Evolutionary conservation across 371 early-diverging fungal species (phyloP), one percentile per base, ranked within the genome.

Genomic region (Batkoa obscura): DNA sequence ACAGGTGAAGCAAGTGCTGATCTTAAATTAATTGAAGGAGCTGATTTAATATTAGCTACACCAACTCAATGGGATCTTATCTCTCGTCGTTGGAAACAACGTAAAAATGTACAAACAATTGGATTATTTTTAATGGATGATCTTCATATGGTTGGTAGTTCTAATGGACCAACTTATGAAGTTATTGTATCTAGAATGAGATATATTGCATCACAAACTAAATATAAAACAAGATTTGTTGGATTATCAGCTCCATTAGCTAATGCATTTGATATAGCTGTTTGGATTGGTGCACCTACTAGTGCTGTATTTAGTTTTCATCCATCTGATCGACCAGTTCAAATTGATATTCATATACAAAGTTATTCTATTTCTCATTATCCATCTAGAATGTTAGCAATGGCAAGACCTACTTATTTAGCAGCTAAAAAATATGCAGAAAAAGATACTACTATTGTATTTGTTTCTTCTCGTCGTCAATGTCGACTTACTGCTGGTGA

Each of bases 41-140:
- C 88, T 35, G 85, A 94, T 69, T 70, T 99, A 8, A 80, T 99
- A 32, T 71, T 96, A 42, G 75, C 87, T 41, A 98, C 99, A 2
- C 99, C 99, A 33, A 76, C 80, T n/a, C 86, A 95, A 63, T 99
- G 98, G 94, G 99, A 99, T 72, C 81, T 86, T 56, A 67, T 96
- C 23, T 94, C 98, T 12, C 75, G 99, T 33, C 79, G 91, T 58
- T 92, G 97, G 88, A 84, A 86, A 62, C 87, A 86, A 72, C 77
- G 96, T 50, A 83, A 84, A 71, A 81, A 83, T 46, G 89, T 98
- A 13, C 90, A 93, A 59, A 83, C 78, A 0, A 75, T 95, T 0
- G 80, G 81, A 47, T 72, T 99, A 34, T 79, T 98, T 53, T 84
- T 99, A 48, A 84, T 90, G 2, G 99, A 99, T 65, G 99, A 98